These are phyloP conservation scores for Pythium rhizo-oryzae DNA, from an alignment of 352 stramenopile genomes.

Conservation along the genomic window DNA sequence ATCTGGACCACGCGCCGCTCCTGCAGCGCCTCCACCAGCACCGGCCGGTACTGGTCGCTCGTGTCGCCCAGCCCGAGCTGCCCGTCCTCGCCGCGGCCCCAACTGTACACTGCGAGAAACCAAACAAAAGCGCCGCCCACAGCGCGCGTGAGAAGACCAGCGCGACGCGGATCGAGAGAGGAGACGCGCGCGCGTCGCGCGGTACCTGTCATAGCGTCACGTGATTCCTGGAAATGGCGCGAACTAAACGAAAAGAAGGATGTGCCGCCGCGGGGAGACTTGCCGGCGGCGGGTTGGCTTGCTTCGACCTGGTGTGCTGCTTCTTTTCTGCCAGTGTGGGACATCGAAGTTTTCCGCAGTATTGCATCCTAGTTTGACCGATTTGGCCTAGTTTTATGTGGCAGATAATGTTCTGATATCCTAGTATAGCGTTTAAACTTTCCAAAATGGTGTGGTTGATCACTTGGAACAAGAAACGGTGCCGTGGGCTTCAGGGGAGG, in stretches of 20 bases:
- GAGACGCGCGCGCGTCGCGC: constrained; percentile 20
- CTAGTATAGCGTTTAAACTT: not conserved
- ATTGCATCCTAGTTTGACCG: not conserved
- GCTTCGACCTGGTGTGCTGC: not conserved
- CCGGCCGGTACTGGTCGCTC: constrained; percentile 84
- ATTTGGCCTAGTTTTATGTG: not conserved
- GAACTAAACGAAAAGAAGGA: not conserved
- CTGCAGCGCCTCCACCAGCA: constrained; percentile 81
- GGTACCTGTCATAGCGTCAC: constrained; percentile 23
- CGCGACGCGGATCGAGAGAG: constrained; percentile 1
- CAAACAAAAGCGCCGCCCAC: not conserved
- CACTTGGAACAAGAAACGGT: too few relatives aligned
- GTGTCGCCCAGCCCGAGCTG: constrained; percentile 87
- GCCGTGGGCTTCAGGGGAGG: not conserved
- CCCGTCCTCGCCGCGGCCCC: constrained; percentile 86
- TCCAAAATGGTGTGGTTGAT: too few relatives aligned
- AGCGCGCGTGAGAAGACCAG: not conserved
- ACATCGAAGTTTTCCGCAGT: constrained; percentile 25
- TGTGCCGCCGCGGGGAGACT: not conserved
- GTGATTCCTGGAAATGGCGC: not conserved
- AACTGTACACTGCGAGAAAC: constrained; percentile 72
- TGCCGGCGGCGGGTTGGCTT: not conserved
- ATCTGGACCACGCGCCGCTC: constrained; percentile 88
- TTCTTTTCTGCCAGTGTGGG: constrained; percentile 3
- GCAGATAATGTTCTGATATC: not conserved